Base-by-base conservation (phyloP, 2,329 filamentous ascomycete species). In the Nemania serpens region DNA sequence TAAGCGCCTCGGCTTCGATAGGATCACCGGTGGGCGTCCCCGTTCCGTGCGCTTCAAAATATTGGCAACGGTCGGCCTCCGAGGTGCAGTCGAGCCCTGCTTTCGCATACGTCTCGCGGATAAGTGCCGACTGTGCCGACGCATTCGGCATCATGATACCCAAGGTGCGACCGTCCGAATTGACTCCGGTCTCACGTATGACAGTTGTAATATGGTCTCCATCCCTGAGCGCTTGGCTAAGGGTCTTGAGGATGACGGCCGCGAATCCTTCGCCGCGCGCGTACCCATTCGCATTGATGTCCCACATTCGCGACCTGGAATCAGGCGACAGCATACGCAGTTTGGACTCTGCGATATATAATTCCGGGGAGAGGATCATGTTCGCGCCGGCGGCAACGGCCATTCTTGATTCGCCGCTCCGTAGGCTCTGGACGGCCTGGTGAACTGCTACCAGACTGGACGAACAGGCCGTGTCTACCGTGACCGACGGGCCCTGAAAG, bases 381-480 rank as follows among this genome's bases (percentile, higher is more conserved):
- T 29, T 29, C 4, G 7, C 25, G 4, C 25, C 25, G 4, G 15
- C 36, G 4, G 52, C 68, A 15, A 68, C 53, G 1, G 68, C 68
- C 11, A 58, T 33, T 1, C 45, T 22, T 9, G 66, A 66, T 34
- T 75, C 68, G 3, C 73, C 72, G 3, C 50, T 42, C 1, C 72
- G 69, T 0, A 77, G 63, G n/a, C 57, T 49, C 22, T 71, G 68
- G 7, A 73, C 69, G 7, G 72, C 74, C 17, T 69, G 67, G 51
- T 77, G 75, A 7, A 75, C 33, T 17, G 74, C 74, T n/a, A 73
- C 61, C 3, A 81, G 62, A 49, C 73, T 75, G 0, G 77, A 77
- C 0, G 77, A 79, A 55, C 79, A 82, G 1, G 79, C 79, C 0
- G 79, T 81, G 46, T 81, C 78, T 6, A 82, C 72, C 0, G 76